phyloP scores from a whole-genome alignment of 345 rosid genomes.

The Eucalyptus polybractea region DNA sequence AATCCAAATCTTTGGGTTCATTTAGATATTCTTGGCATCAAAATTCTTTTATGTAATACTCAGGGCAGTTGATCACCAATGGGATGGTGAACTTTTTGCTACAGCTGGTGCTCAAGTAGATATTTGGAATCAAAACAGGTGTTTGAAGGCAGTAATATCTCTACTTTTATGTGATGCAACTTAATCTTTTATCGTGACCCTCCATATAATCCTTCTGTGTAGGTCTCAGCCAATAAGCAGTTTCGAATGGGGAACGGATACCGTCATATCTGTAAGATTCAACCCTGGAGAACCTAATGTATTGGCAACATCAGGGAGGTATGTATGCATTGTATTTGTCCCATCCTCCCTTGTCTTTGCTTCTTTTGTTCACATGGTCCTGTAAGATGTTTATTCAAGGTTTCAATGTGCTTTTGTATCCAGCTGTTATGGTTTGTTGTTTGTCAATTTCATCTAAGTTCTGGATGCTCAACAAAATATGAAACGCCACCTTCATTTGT shows the following conservation, averaged over 20 bases:
- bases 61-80: slow-evolving; percentile 97
- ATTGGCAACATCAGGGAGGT: slow-evolving; percentile 82
- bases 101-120: slow-evolving; percentile 93
- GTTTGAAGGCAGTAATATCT: neutral
- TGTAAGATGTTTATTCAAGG: neutral
- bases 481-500: neutral
- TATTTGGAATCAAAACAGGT: slow-evolving; percentile 97
- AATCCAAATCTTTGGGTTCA: neutral
- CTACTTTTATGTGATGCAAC: neutral
- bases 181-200: neutral
- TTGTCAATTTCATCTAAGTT: neutral
- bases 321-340: neutral
- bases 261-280: slow-evolving; percentile 79
- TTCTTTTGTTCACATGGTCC: neutral
- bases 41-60: neutral
- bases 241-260: slow-evolving; percentile 80
- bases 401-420: neutral
- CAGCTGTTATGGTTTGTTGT: neutral
- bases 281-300: slow-evolving; percentile 89
- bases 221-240: slow-evolving; percentile 90
- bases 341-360: neutral
- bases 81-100: slow-evolving; percentile 84
- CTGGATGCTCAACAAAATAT: neutral
- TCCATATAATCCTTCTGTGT: neutral
- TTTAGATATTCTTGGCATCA: neutral